Base-by-base conservation (phyloP, 768 basidiomycete species). In the Cystofilobasidium ferigula region DNA sequence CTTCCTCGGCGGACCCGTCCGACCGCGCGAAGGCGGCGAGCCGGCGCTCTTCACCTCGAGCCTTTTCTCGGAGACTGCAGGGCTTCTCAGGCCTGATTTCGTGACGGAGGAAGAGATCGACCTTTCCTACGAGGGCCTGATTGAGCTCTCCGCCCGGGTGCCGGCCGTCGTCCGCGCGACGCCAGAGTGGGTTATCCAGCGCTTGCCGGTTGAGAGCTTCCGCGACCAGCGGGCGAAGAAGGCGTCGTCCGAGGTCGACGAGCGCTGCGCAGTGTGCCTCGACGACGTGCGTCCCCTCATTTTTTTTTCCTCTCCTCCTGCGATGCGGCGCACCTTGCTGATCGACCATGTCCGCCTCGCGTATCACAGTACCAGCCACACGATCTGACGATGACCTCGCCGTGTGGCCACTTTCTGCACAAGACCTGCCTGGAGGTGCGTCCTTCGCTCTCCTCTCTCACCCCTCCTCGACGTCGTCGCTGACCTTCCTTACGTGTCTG, bases 21-120 rank as follows among this genome's bases (percentile, higher is more conserved):
- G 40, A 20, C 8, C 22, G 45, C 22, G 7, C 45, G 45, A 8
- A 20, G 2, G 1, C n/a, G 22, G 22, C 45, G 5, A 18, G 8
- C 10, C 8, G 8, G 22, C 45, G 14, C n/a, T n/a, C n/a, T n/a
- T 24, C 45, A 47, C n/a, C 45, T n/a, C 45, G n/a, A 47, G 9
- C 22, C 13, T 54, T 13, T 28, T n/a, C 4, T 32, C 51, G 18
- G 3, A 16, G 12, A 28, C 51, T 1, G 13, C 26, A 16, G 16
- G 18, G 51, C 6, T 14, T 14, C n/a, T 54, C 28, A 28, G 51
- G 2, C 28, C 51, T 28, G 51, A 54, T 14, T 32, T 54, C 51
- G 18, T 32, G 51, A 54, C 51, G 28, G 51, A 54, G 51, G 51
- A 54, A 26, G 51, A 54, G 28, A 54, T 54, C 30, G 51, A 54